These are phyloP conservation scores for Musa itinerans DNA, from an alignment of 176 grass and related monocot genomes.

Conservation along the genomic window DNA sequence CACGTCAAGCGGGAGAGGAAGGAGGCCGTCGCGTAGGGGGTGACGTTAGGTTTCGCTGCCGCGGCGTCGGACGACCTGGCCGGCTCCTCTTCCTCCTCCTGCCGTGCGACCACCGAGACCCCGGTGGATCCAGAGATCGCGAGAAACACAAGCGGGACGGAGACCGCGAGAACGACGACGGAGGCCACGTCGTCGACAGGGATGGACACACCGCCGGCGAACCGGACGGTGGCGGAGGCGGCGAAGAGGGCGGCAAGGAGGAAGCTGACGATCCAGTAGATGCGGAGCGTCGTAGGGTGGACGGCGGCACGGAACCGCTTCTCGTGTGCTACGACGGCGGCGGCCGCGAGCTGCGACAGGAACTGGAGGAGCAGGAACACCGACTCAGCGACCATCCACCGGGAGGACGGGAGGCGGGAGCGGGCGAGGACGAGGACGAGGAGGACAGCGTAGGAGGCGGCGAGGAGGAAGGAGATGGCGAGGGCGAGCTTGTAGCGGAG, in stretches of 20 bases:
- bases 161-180: conserved; percentile 39
- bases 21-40: conserved; percentile 48
- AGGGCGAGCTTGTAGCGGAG: conserved; percentile 42
- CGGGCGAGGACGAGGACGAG: conserved; percentile 19
- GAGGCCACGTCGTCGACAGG: conserved; percentile 40
- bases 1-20: conserved; percentile 44
- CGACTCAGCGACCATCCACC: conserved; percentile 23
- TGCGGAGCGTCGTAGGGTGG: conserved; percentile 50
- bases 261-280: conserved; percentile 55
- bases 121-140: conserved; percentile 37
- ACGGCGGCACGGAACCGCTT: conserved; percentile 34
- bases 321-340: conserved; percentile 52
- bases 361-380: conserved; percentile 60
- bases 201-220: conserved; percentile 18
- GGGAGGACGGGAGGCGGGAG: background rate
- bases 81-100: background rate
- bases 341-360: conserved; percentile 36
- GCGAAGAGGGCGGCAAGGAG: conserved; percentile 44
- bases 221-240: conserved; percentile 32
- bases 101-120: background rate
- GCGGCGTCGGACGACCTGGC: background rate
- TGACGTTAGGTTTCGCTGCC: conserved; percentile 24
- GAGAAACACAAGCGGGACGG: conserved; percentile 41
- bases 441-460: conserved; percentile 37
- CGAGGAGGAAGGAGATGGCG: conserved; percentile 28